Conservation (phyloP, 352 stramenopile genomes). For the Globisporangium splendens region DNA sequence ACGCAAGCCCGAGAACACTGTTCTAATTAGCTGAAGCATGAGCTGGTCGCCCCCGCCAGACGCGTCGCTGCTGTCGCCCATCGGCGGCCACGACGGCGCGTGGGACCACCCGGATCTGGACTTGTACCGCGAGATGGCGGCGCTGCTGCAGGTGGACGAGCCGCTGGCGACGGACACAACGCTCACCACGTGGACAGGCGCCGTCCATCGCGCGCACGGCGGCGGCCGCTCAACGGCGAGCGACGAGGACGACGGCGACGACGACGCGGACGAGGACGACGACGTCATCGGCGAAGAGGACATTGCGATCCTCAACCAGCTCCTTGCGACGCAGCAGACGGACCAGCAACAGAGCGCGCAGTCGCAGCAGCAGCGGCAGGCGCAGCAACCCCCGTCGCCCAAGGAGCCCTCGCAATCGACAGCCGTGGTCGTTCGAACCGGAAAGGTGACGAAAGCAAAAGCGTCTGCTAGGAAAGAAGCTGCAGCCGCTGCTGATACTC, state of each 20-base stretch:
- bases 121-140: slow-evolving; percentile 9
- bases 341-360: background rate
- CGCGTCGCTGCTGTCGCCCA: slow-evolving; percentile 2
- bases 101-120: slow-evolving; percentile 9
- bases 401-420: background rate
- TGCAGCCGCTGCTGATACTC: too few relatives aligned
- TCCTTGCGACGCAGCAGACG: slow-evolving; percentile 2
- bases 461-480: too few relatives aligned
- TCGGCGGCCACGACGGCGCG: background rate
- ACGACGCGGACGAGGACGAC: background rate
- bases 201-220: background rate
- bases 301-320: slow-evolving; percentile 13
- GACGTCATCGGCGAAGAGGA: slow-evolving; percentile 12
- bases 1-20: too few relatives aligned
- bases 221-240: too few relatives aligned
- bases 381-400: background rate
- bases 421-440: too few relatives aligned
- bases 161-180: background rate
- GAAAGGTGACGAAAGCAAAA: too few relatives aligned
- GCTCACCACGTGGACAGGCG: too few relatives aligned
- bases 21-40: too few relatives aligned
- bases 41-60: background rate
- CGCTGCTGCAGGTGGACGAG: slow-evolving; percentile 6
- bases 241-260: slow-evolving; percentile 1
- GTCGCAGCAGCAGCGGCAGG: background rate